Evolutionary conservation across 768 basidiomycete genomes (phyloP).

Genomic region (Leccinum variicolor): DNA sequence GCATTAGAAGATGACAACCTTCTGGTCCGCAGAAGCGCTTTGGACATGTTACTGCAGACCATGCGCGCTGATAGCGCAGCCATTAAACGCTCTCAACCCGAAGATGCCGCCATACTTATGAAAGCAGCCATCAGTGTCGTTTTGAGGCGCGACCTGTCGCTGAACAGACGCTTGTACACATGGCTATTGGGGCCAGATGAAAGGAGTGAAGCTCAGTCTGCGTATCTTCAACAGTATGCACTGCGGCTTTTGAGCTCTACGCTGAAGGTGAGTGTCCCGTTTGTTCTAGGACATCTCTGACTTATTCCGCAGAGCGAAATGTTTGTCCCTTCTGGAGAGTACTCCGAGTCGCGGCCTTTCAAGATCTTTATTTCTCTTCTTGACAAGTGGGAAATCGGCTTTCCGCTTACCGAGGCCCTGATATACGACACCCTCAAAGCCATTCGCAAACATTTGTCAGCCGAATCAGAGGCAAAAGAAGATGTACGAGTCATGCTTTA

Average conservation of each 20-base stretch:
- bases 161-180: slow-evolving; percentile 88
- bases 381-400: slow-evolving; percentile 97
- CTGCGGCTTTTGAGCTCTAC: slow-evolving; percentile 70
- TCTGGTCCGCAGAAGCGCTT: slow-evolving; percentile 78
- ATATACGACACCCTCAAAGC: slow-evolving; percentile 79
- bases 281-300: slow-evolving; percentile 10
- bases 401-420: slow-evolving; percentile 69
- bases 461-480: slow-evolving; percentile 50
- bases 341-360: slow-evolving; percentile 82
- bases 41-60: slow-evolving; percentile 81
- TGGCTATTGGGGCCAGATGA: slow-evolving; percentile 91
- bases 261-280: slow-evolving; percentile 49
- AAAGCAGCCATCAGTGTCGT: slow-evolving; percentile 85
- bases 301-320: slow-evolving; percentile 60
- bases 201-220: slow-evolving; percentile 67
- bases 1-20: slow-evolving; percentile 93
- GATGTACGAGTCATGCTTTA: slow-evolving; percentile 46
- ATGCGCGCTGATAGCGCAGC: slow-evolving; percentile 71
- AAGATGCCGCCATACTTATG: slow-evolving; percentile 83
- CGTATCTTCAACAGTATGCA: slow-evolving; percentile 64
- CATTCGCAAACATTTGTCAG: slow-evolving; percentile 53
- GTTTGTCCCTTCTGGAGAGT: slow-evolving; percentile 66
- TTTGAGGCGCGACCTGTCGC: slow-evolving; percentile 84
- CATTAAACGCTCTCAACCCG: slow-evolving; percentile 61
- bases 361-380: slow-evolving; percentile 93